phyloP scores from a whole-genome alignment of 306 rosid species.

The Cicer cuneatum region DNA sequence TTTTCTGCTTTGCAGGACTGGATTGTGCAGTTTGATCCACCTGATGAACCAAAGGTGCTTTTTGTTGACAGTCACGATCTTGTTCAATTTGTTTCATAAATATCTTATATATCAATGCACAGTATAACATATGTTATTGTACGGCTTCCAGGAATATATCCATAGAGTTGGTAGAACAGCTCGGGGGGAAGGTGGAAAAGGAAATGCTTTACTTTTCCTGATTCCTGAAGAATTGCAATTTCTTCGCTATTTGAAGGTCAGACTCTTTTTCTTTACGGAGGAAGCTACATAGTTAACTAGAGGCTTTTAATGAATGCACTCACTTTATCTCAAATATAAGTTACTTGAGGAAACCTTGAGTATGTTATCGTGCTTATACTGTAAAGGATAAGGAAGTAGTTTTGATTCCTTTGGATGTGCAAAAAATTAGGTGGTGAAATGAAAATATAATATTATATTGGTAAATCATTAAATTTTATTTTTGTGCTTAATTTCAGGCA shows the following conservation, averaged over 20 bases:
- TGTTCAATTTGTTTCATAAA: constrained; percentile 5
- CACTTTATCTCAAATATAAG: constrained; percentile 15
- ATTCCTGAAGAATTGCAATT: constrained; percentile 82
- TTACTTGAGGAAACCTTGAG: constrained; percentile 21
- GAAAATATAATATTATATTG: neutral
- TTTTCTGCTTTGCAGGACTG: constrained; percentile 73
- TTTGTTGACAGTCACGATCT: neutral
- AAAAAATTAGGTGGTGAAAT: constrained; percentile 25
- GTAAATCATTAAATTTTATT: constrained; percentile 1
- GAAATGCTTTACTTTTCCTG: constrained; percentile 84
- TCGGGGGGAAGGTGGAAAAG: constrained; percentile 94
- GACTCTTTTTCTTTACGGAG: constrained; percentile 23
- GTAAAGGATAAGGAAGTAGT: neutral
- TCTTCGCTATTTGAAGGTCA: constrained; percentile 86
- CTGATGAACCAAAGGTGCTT: constrained; percentile 93
- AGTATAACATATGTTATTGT: constrained; percentile 20
- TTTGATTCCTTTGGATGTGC: constrained; percentile 19
- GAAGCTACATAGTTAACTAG: constrained; percentile 10
- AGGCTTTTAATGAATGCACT: constrained; percentile 20
- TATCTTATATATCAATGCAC: constrained; percentile 24
- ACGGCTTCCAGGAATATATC: constrained; percentile 77
- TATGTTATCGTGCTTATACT: neutral
- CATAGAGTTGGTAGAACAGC: constrained; percentile 99
- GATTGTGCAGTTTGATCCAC: constrained; percentile 99
- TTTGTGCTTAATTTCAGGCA: constrained; percentile 57